Evolutionary conservation across 1,284 basidiomycete species (phyloP).

Genomic region (Vanrija sp.): DNA sequence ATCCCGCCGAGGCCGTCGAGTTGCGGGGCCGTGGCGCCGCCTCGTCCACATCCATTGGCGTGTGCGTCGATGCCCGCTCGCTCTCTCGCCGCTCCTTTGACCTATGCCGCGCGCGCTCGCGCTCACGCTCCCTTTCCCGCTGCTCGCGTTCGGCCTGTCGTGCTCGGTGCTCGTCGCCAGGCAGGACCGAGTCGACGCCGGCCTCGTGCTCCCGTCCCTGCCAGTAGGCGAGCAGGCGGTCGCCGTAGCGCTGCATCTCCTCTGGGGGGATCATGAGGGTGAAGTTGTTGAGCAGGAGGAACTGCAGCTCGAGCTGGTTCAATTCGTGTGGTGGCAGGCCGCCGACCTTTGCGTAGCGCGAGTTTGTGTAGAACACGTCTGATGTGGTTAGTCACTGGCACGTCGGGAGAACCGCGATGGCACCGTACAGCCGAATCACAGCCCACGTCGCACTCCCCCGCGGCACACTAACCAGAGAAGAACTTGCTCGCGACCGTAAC

Average conservation of each 20-base stretch:
- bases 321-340: constrained; percentile 90
- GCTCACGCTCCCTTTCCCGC: neutral
- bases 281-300: constrained; percentile 94
- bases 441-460: neutral
- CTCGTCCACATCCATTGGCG: neutral
- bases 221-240: constrained; percentile 67
- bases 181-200: neutral
- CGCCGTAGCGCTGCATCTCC: constrained; percentile 93
- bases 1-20: neutral
- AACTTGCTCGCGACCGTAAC: constrained; percentile 98
- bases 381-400: neutral
- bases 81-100: neutral
- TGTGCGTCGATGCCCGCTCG: neutral
- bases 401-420: neutral
- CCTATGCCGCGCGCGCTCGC: neutral
- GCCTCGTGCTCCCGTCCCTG: constrained; percentile 31
- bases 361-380: constrained; percentile 99
- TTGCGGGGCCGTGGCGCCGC: neutral
- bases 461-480: constrained; percentile 60
- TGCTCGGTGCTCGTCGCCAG: neutral
- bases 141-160: constrained; percentile 7
- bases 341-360: constrained; percentile 95
- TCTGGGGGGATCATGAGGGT: constrained; percentile 77
- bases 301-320: constrained; percentile 95
- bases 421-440: neutral